Percentiles rank a stretch among this genome's conserved stretches.
These are phyloP conservation scores for sunflower (Helianthus annuus) DNA, from an alignment of 129 eudicot species.

Conservation along the genomic window HanXRQr2.0-SUNRISE NC_035439.2:8257933-8258432, in stretches of 20 bases:
- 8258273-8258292: neutral
- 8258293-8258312: neutral
- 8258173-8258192: neutral
- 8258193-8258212: neutral
- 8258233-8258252: neutral
- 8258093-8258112: neutral
- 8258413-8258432: too few relatives aligned
- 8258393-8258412: too few relatives aligned
- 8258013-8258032: slow-evolving; percentile 35
- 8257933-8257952: slow-evolving; percentile 38
- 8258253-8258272: neutral
- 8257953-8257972: slow-evolving; percentile 36
- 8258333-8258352: neutral
- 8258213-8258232: neutral
- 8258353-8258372: neutral
- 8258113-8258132: neutral
- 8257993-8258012: slow-evolving; percentile 44
- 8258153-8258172: slow-evolving; percentile 22
- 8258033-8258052: neutral
- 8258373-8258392: too few relatives aligned
- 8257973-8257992: slow-evolving; percentile 43
- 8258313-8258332: neutral
- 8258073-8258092: slow-evolving; percentile 13
- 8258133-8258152: slow-evolving; percentile 14
- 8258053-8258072: slow-evolving; percentile 39